Evolutionary conservation across 768 basidiomycete species (phyloP).

Genomic region (Candolleomyces aberdarensis): DNA sequence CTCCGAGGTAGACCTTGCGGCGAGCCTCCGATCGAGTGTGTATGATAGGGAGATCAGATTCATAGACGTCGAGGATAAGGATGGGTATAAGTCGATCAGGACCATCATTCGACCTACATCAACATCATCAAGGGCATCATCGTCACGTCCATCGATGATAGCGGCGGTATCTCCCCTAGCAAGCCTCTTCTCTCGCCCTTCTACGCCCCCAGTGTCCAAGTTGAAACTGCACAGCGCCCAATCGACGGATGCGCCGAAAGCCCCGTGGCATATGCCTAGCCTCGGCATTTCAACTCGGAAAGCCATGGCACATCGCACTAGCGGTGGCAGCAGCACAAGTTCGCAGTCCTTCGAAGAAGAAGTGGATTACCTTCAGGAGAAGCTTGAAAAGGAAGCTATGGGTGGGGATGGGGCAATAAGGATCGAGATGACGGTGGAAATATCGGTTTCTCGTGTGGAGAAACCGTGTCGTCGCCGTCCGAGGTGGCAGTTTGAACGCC

Average conservation of each 20-base stretch:
- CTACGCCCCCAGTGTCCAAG: background rate
- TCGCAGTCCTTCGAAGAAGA: conserved; percentile 2
- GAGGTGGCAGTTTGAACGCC: background rate
- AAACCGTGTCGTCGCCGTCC: background rate
- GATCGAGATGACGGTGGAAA: background rate
- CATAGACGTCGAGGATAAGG: background rate
- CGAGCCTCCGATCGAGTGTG: background rate
- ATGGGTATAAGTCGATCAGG: conserved; percentile 2
- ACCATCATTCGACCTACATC: conserved; percentile 2
- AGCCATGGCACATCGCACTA: background rate
- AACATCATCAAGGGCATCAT: background rate
- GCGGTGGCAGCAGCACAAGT: background rate
- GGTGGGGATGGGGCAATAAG: background rate
- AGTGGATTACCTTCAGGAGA: conserved; percentile 4
- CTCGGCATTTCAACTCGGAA: background rate
- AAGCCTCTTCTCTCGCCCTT: conserved; percentile 1
- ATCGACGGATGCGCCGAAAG: background rate
- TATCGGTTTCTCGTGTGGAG: background rate
- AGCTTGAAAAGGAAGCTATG: conserved; percentile 3
- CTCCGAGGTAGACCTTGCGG: background rate
- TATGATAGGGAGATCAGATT: background rate
- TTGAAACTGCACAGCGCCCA: background rate
- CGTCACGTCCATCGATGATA: background rate
- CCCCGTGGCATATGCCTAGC: conserved; percentile 1
- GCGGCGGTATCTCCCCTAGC: background rate